Evolutionary conservation across 768 basidiomycete species (phyloP).

Genomic region (Suillus cothurnatus): DNA sequence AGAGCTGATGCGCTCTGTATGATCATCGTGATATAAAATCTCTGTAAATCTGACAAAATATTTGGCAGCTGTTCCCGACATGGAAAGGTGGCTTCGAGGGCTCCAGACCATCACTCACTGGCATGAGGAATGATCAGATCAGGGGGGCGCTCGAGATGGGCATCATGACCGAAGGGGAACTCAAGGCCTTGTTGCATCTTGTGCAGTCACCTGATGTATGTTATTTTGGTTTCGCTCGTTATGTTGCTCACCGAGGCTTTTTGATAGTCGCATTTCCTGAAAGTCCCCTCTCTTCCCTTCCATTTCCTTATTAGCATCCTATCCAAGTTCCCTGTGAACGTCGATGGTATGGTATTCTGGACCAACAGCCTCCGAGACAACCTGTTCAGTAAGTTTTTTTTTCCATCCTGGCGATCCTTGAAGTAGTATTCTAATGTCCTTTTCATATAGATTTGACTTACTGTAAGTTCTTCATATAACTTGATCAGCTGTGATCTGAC

Average conservation of each 20-base stretch:
- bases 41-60: conserved; percentile 6
- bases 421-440: conserved; percentile 12
- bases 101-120: conserved; percentile 64
- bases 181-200: conserved; percentile 65
- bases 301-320: conserved; percentile 75
- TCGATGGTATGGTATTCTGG: conserved; percentile 80
- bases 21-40: conserved; percentile 24
- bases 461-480: conserved; percentile 22
- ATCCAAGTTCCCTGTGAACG: conserved; percentile 76
- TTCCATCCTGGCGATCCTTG: background rate
- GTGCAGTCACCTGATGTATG: conserved; percentile 79
- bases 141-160: conserved; percentile 65
- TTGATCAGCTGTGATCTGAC: conserved; percentile 27
- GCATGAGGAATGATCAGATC: conserved; percentile 58
- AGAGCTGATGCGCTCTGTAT: conserved; percentile 79
- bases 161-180: conserved; percentile 65
- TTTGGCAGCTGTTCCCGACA: conserved; percentile 69
- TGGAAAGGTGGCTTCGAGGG: conserved; percentile 81
- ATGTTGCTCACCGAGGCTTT: conserved; percentile 15
- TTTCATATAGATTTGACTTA: conserved; percentile 36
- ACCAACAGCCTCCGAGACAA: conserved; percentile 59
- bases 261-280: conserved; percentile 79
- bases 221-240: conserved; percentile 13
- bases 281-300: conserved; percentile 81
- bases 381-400: conserved; percentile 59